Base-by-base conservation (phyloP, 305 asterid genomes). In the Rubia peregrina region DNA sequence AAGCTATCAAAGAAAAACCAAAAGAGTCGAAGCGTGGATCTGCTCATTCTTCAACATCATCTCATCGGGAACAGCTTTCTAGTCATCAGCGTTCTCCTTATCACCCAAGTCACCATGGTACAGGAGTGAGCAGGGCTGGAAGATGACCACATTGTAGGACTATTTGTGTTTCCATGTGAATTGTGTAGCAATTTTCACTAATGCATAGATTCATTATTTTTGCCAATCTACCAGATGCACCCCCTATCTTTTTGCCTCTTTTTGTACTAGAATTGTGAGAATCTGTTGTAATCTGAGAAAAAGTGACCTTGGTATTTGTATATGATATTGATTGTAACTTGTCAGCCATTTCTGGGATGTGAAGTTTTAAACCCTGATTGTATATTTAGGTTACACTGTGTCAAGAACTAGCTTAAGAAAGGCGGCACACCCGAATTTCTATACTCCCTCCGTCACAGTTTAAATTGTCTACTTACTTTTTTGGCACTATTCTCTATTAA, bases 21-120 rank as follows among this genome's bases (percentile, higher is more conserved):
- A 79, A 76, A 68, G 79, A 66, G 65, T 75, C 77, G 9, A 70
- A 17, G 61, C 64, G 19, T 10, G 71, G 61, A 13, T 51, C 77
- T 3, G 26, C 65, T 0, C 64, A 55, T 60, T 53, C 73, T 38
- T 73, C 79, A 6, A 48, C 59, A n/a, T 67, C 75, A 12, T 10
- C 56, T 65, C 81, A 5, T 69, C 78, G 24, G 1, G 33, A 46
- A 63, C 60, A 10, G 3, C 53, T 61, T 40, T 56, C 76, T 41
- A 44, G 44, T 24, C 61, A 60, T 70, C 74, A 24, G 26, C 76
- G 75, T 12, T 77, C 81, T 61, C 75, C 73, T 7, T 63, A 74
- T n/a, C 79, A 68, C 19, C 68, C 64, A 4, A 53, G 74, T 65
- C 73, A 30, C 26, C 73, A 67, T 38, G 79, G 82, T 14, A 21